Evolutionary conservation across 768 basidiomycete species (phyloP).

Genomic region (Auriscalpium vulgare): DNA sequence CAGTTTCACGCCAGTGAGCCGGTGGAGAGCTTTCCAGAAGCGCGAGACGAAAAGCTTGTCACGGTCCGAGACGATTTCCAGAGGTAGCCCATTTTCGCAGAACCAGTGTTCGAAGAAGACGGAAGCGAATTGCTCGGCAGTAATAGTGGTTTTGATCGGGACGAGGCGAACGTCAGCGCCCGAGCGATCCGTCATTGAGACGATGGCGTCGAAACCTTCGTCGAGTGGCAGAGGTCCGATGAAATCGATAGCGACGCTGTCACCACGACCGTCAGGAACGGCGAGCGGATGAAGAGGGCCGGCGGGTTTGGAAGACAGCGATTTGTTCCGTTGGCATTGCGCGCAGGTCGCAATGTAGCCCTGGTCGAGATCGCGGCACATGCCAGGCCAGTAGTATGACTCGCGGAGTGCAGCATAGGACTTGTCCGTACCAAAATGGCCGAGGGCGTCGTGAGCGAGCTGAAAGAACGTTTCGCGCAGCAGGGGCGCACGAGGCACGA

Average conservation of each 20-base stretch:
- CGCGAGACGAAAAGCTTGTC: slow-evolving; percentile 25
- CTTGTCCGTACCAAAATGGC: slow-evolving; percentile 11
- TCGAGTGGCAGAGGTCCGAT: slow-evolving; percentile 24
- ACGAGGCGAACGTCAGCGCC: slow-evolving; percentile 11
- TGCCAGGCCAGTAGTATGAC: slow-evolving; percentile 17
- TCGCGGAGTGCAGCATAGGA: not conserved
- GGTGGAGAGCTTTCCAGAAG: slow-evolving; percentile 26
- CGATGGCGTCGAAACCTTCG: slow-evolving; percentile 18
- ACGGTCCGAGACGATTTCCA: slow-evolving; percentile 24
- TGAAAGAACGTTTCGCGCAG: slow-evolving; percentile 3
- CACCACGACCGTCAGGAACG: slow-evolving; percentile 13
- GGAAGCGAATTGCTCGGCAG: slow-evolving; percentile 12
- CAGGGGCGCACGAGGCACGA: slow-evolving; percentile 11
- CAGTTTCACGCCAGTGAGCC: slow-evolving; percentile 21
- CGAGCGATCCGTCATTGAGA: slow-evolving; percentile 19
- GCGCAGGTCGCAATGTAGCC: slow-evolving; percentile 23
- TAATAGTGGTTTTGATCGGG: slow-evolving; percentile 3
- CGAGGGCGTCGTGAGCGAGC: slow-evolving; percentile 4
- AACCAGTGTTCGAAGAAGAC: slow-evolving; percentile 23
- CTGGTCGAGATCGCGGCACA: slow-evolving; percentile 20
- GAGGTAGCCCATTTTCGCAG: slow-evolving; percentile 24
- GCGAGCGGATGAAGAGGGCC: slow-evolving; percentile 20
- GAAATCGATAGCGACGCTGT: slow-evolving; percentile 23
- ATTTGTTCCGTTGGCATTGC: slow-evolving; percentile 26
- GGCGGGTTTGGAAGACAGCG: slow-evolving; percentile 11